Base-by-base conservation (phyloP, 1,139 yeast genomes). In the Martiniozyma asiatica region DNA sequence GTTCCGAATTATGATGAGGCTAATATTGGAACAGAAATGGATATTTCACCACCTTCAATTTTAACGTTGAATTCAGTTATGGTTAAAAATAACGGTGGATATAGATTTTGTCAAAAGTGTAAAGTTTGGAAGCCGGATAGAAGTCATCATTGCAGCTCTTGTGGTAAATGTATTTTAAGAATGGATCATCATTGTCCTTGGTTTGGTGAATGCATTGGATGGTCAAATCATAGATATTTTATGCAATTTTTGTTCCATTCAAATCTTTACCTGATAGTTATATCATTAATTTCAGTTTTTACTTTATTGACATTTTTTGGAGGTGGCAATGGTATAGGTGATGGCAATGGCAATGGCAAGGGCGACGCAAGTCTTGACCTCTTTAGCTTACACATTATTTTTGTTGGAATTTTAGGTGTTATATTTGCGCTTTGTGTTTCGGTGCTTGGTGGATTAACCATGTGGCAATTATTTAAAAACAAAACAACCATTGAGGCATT, bases 141-240 rank as follows among this genome's bases (percentile, higher is more conserved):
- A 34, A 68, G 81, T 35, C 98, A 89, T 50, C 97, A 89, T 53
- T 89, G 98, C 37, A 74, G 81, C 0, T 57, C 69, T 15, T 73
- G 92, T 41, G 65, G 72, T 8, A 57, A 55, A 31, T 89, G 98
- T 53, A 65, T 81, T 1, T 60, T 89, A 33, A 61, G 66, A 37
- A 78, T 78, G 89, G 92, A 79, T 55, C 98, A 89, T 48, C 93
- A 81, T 55, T 89, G 98, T 51, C 97, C 98, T 0, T 89, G 98
- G 98, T 85, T 89, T 50, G 73, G 94, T 5, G 63, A 72, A 9
- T 89, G 98, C 51, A 71, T 92, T 34, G 98, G 98, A 0, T 78
- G 67, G 55, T 58, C 58, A 27, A 87, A 87, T 55, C 87, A 82
- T 46, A 80, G 82, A 55, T 70, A 60, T 47, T 87, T 84, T 49